Evolutionary conservation across 129 eudicot species (phyloP), one percentile per base, ranked within the genome.

Genomic region (Flaveria ramosissima): DNA sequence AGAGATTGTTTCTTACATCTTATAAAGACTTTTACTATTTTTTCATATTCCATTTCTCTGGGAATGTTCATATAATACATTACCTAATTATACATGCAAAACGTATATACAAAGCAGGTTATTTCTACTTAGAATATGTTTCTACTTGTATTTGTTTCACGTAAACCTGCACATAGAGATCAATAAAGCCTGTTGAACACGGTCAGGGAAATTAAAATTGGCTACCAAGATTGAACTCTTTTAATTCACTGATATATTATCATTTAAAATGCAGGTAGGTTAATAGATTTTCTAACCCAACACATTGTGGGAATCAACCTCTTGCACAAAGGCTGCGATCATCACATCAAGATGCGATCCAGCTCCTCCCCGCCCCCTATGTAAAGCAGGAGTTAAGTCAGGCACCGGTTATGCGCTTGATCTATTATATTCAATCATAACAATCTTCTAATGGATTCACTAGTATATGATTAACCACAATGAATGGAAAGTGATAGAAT

Each of bases 71-170:
- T 26, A 26, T 26, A 3, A 26, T 26, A 26, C 30, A 26, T 26
- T 3, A 26, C 30, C 30, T 26, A 26, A 26, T 26, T 26, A 26
- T 26, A 89, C 98, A 20, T 97, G 97, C 32, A 94, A 83, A 91
- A 96, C 77, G 89, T 94, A 83, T 94, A 91, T 72, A 24, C 89
- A 73, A 94, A 94, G 87, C 99, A 94, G 99, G 99, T 89, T 23
- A 9, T 83, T 39, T 43, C 74, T 62, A 23, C 16, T 16, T 6
- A 7, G 13, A 11, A 12, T 69, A 45, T 21, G 68, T 19, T 70
- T 48, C 19, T 43, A 71, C 24, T 26, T n/a, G n/a, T n/a, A n/a
- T n/a, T n/a, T n/a, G n/a, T n/a, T n/a, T n/a, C n/a, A n/a, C n/a
- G n/a, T n/a, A n/a, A n/a, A n/a, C n/a, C n/a, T n/a, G n/a, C n/a